Base-by-base conservation (phyloP, 176 grass and related monocot genomes). In the Themeda triandra region DNA sequence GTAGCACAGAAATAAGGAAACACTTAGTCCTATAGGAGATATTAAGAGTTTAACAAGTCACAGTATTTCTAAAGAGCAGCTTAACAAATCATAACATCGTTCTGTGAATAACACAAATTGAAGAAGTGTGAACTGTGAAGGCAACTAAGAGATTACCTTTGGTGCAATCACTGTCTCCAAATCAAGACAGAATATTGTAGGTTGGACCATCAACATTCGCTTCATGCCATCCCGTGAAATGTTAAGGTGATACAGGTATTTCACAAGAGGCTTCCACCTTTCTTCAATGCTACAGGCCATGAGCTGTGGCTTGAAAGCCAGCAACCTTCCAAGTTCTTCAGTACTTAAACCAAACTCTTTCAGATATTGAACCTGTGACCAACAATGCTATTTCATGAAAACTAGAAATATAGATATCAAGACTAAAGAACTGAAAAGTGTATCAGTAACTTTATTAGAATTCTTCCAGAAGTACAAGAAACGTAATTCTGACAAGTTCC, bases 201-300 rank as follows among this genome's bases (percentile, higher is more conserved):
- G 93, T 83, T 95, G 90, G 37, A 98, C 91, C 25, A 92, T 59
- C 70, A 98, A 28, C 85, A 95, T 93, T 81, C 93, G 86, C 54
- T 95, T 98, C 96, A 98, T 95, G 51, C 96, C 96, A 66, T 92
- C 96, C 77, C 54, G 82, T 68, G 73, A 75, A 86, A 98, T 85
- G 79, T 91, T 91, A 63, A 98, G 80, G 77, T 93, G 92, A 83
- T 95, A 98, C 30, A 98, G 69, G 82, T 93, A 98, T 59, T 92
- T 90, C 13, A 98, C 91, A 39, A 98, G 91, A 81, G 96, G 93
- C 75, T 86, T 98, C 96, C 89, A 98, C 79, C 89, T 95, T 86
- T 98, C 92, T 87, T 98, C 86, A 62, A 98, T 92, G 73, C 93
- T 89, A 78, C 96, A 98, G 74, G 91, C 96, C 89, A 98, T 98